phyloP scores from a whole-genome alignment of 805 yeast species.

The Candida argentea region DNA sequence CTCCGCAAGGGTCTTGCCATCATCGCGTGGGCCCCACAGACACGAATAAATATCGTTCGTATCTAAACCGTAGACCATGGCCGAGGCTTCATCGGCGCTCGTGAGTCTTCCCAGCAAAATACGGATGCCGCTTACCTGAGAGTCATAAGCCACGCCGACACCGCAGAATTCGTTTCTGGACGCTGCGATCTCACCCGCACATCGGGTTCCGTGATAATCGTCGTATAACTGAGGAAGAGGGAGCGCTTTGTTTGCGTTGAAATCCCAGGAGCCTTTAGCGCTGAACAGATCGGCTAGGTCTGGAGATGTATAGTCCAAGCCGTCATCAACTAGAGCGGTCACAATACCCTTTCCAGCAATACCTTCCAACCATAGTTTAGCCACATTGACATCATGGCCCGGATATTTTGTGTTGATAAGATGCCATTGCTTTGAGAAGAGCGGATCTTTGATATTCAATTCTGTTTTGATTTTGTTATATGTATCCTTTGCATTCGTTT shows the following conservation, averaged over 20 bases:
- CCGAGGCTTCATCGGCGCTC: constrained; percentile 83
- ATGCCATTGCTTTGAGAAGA: constrained; percentile 87
- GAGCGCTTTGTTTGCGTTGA: constrained; percentile 58
- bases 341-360: constrained; percentile 76
- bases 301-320: constrained; percentile 69
- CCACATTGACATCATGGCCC: constrained; percentile 80
- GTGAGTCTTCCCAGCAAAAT: constrained; percentile 75
- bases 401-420: constrained; percentile 61
- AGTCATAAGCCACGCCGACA: constrained; percentile 88
- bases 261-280: constrained; percentile 86
- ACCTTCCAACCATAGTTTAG: constrained; percentile 75
- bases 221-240: constrained; percentile 76
- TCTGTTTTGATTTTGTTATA: constrained; percentile 32
- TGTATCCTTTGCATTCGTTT: not conserved
- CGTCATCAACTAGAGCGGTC: constrained; percentile 90
- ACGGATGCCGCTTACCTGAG: constrained; percentile 83
- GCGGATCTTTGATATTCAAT: constrained; percentile 70
- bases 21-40: constrained; percentile 97
- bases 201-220: constrained; percentile 93
- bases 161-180: constrained; percentile 86
- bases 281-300: constrained; percentile 67
- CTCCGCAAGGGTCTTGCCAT: constrained; percentile 77
- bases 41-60: constrained; percentile 91
- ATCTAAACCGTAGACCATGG: constrained; percentile 71
- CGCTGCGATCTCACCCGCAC: constrained; percentile 96